Evolutionary conservation across 495 filamentous ascomycete species (phyloP).

Genomic region (Elaphomyces granulatus): DNA sequence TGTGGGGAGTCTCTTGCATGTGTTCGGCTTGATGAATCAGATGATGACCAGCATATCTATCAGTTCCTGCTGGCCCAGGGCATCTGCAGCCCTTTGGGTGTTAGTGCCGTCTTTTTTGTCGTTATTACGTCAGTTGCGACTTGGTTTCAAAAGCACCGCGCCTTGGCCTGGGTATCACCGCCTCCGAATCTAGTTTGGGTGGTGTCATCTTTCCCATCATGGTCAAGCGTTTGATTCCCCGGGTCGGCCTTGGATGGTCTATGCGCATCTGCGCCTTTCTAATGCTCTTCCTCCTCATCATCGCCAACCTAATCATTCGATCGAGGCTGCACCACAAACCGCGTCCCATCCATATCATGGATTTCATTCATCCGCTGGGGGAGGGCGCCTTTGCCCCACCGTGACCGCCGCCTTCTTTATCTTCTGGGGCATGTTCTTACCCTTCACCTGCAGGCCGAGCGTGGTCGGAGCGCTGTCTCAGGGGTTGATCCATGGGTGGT

Average conservation of each 20-base stretch:
- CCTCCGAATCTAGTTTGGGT: conserved; percentile 47
- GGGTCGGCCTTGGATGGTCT: conserved; percentile 58
- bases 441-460: conserved; percentile 46
- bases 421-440: conserved; percentile 46
- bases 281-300: conserved; percentile 45
- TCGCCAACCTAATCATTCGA: conserved; percentile 49
- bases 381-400: conserved; percentile 50
- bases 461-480: no score
- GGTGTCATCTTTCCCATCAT: conserved; percentile 47
- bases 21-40: conserved; percentile 55
- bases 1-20: conserved; percentile 50
- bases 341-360: conserved; percentile 34
- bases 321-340: conserved; percentile 46
- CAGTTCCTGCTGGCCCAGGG: conserved; percentile 32
- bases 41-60: conserved; percentile 54
- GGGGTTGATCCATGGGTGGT: no score
- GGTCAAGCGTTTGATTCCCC: conserved; percentile 44
- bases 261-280: conserved; percentile 57
- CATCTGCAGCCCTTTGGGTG: conserved; percentile 35
- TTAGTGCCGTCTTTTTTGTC: conserved; percentile 46
- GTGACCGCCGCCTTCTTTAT: conserved; percentile 45
- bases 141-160: conserved; percentile 55
- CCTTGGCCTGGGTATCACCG: conserved; percentile 55
- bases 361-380: conserved; percentile 46
- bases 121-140: conserved; percentile 42